Conservation (phyloP, 208 protist species). For the Leptomonas seymouri region DNA sequence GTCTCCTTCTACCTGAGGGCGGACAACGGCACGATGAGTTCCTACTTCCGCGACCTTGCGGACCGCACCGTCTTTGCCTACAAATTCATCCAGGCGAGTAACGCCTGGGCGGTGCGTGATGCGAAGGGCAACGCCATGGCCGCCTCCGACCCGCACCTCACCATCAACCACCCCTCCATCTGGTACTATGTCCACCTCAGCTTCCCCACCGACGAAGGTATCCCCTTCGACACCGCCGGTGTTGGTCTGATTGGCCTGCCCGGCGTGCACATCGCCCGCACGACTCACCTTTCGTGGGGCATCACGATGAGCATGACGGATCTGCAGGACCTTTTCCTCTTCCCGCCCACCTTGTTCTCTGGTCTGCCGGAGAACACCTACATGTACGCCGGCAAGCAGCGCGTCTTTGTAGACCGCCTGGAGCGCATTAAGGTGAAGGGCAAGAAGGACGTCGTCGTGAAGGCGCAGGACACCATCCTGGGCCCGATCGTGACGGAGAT, state of each 20-base stretch:
- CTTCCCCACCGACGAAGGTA: slow-evolving; percentile 37
- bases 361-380: slow-evolving; percentile 40
- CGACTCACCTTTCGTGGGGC: slow-evolving; percentile 64
- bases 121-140: slow-evolving; percentile 38
- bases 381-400: slow-evolving; percentile 41
- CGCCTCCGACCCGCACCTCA: slow-evolving; percentile 67
- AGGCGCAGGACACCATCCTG: slow-evolving; percentile 51
- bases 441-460: slow-evolving; percentile 48
- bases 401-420: slow-evolving; percentile 34
- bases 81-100: slow-evolving; percentile 52
- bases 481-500: slow-evolving; percentile 54
- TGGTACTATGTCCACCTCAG: slow-evolving; percentile 67
- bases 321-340: slow-evolving; percentile 62
- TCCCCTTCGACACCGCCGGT: slow-evolving; percentile 47
- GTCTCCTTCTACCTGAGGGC: slow-evolving; percentile 7
- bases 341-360: slow-evolving; percentile 31
- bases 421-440: slow-evolving; percentile 60
- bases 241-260: slow-evolving; percentile 52
- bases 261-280: slow-evolving; percentile 58
- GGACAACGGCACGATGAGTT: slow-evolving; percentile 6
- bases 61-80: slow-evolving; percentile 39
- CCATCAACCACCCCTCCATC: slow-evolving; percentile 54
- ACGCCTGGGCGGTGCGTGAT: slow-evolving; percentile 53
- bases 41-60: slow-evolving; percentile 15
- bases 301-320: slow-evolving; percentile 76